A percentile compares a stretch with the other conserved stretches of the same genome.
Evolutionary conservation across 2,329 filamentous ascomycete species (phyloP).

Genomic region (Elsinoe ampelina): DNA sequence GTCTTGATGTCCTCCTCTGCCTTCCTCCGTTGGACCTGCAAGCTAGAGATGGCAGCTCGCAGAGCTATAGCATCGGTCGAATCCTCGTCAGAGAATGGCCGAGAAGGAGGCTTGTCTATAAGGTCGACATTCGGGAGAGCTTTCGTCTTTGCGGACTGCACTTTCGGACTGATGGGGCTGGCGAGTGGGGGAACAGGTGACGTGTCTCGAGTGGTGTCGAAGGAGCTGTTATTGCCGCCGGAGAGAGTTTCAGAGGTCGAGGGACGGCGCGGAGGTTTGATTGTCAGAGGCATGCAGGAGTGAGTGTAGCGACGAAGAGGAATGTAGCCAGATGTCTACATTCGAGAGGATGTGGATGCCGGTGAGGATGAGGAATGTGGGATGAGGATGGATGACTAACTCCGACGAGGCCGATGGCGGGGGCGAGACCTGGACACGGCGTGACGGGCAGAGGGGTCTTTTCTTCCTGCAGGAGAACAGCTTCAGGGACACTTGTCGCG

Average conservation of each 20-base stretch:
- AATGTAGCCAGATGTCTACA: background rate
- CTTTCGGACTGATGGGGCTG: slow-evolving; percentile 16
- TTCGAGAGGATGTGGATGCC: background rate
- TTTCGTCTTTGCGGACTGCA: background rate
- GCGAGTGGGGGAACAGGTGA: slow-evolving; percentile 17
- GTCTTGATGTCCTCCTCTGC: slow-evolving; percentile 65
- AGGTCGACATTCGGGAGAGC: slow-evolving; percentile 25
- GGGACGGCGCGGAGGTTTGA: slow-evolving; percentile 20
- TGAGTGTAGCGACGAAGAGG: background rate
- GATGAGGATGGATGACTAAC: slow-evolving; percentile 1
- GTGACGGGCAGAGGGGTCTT: background rate
- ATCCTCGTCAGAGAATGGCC: slow-evolving; percentile 39
- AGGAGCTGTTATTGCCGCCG: slow-evolving; percentile 2
- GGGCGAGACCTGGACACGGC: background rate
- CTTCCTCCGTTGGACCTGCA: slow-evolving; percentile 76
- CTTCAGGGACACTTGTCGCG: background rate
- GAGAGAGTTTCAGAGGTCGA: slow-evolving; percentile 11
- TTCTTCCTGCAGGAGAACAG: background rate
- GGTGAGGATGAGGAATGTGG: no score
- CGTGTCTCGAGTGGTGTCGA: slow-evolving; percentile 3
- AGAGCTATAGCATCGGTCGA: slow-evolving; percentile 86
- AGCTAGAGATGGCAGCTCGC: slow-evolving; percentile 71
- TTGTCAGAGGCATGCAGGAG: slow-evolving; percentile 20
- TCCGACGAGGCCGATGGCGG: slow-evolving; percentile 1
- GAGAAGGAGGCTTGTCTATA: slow-evolving; percentile 34